A percentile compares a stretch with the other conserved stretches of the same genome.
Evolutionary conservation across 305 asterid species (phyloP).

Genomic region (Solanum hybrid): DNA sequence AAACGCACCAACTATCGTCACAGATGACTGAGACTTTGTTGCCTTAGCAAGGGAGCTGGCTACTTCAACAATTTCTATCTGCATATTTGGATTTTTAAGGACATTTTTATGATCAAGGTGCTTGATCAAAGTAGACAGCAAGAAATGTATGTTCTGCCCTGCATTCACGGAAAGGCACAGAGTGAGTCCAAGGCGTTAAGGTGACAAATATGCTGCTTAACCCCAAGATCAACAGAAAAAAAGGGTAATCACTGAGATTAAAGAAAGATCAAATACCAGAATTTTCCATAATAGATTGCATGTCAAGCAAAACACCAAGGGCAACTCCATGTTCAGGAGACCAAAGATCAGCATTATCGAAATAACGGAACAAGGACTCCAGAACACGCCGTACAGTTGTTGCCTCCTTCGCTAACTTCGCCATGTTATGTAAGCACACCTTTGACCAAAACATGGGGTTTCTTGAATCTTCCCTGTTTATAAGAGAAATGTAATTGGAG

Average conservation of each 20-base stretch:
- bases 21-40: conserved; percentile 58
- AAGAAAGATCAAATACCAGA: conserved; percentile 33
- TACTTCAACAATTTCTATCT: conserved; percentile 64
- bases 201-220: background rate
- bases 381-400: conserved; percentile 72
- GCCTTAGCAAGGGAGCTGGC: conserved; percentile 49
- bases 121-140: conserved; percentile 64
- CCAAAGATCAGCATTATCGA: conserved; percentile 62
- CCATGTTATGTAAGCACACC: conserved; percentile 73
- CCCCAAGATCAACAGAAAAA: conserved; percentile 13
- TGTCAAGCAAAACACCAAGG: conserved; percentile 54
- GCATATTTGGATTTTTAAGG: conserved; percentile 49
- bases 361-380: conserved; percentile 69
- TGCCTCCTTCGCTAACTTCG: conserved; percentile 65
- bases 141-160: conserved; percentile 61
- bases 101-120: conserved; percentile 86
- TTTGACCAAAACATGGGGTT: conserved; percentile 65
- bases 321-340: conserved; percentile 58
- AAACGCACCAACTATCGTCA: conserved; percentile 55
- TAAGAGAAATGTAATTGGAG: conserved; percentile 22
- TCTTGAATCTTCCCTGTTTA: conserved; percentile 53
- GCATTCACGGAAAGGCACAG: conserved; percentile 13
- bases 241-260: background rate
- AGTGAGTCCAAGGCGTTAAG: background rate
- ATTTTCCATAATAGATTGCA: conserved; percentile 63